Evolutionary conservation across 2,329 filamentous ascomycete genomes (phyloP).

Genomic region (Fusarium algeriense): DNA sequence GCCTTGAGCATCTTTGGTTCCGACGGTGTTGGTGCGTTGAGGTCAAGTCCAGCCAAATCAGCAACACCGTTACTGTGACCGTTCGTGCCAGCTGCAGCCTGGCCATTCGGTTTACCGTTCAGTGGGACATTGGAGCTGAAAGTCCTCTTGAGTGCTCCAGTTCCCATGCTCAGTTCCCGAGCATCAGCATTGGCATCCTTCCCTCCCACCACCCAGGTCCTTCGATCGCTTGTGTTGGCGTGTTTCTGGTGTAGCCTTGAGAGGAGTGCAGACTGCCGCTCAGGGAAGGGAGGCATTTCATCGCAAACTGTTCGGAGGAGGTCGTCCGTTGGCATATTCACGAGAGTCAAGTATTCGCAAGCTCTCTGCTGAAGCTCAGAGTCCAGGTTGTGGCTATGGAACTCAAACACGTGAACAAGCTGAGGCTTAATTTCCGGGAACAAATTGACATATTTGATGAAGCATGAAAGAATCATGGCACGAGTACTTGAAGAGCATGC

Average conservation of each 20-base stretch:
- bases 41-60: slow-evolving; percentile 86
- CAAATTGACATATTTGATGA: slow-evolving; percentile 97
- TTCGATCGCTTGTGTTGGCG: slow-evolving; percentile 90
- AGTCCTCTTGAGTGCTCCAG: slow-evolving; percentile 84
- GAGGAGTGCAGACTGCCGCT: slow-evolving; percentile 90
- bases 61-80: slow-evolving; percentile 65
- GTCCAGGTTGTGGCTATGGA: slow-evolving; percentile 94
- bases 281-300: slow-evolving; percentile 98
- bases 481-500: slow-evolving; percentile 89
- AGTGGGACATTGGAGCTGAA: slow-evolving; percentile 73
- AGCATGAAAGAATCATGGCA: slow-evolving; percentile 94
- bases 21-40: slow-evolving; percentile 71
- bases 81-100: slow-evolving; percentile 61
- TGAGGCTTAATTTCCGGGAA: slow-evolving; percentile 99
- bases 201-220: slow-evolving; percentile 97
- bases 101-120: slow-evolving; percentile 62
- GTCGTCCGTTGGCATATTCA: slow-evolving; percentile 88
- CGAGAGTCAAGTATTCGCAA: slow-evolving; percentile 91
- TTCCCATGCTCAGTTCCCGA: slow-evolving; percentile 83
- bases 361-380: slow-evolving; percentile 96
- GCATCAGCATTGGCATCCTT: slow-evolving; percentile 91
- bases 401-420: slow-evolving; percentile 87
- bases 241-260: slow-evolving; percentile 96
- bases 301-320: slow-evolving; percentile 94
- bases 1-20: slow-evolving; percentile 71